Percentiles rank a stretch among this genome's conserved stretches.
Conservation (phyloP, 257 asterid species). For the Cinchona pubescens region DNA sequence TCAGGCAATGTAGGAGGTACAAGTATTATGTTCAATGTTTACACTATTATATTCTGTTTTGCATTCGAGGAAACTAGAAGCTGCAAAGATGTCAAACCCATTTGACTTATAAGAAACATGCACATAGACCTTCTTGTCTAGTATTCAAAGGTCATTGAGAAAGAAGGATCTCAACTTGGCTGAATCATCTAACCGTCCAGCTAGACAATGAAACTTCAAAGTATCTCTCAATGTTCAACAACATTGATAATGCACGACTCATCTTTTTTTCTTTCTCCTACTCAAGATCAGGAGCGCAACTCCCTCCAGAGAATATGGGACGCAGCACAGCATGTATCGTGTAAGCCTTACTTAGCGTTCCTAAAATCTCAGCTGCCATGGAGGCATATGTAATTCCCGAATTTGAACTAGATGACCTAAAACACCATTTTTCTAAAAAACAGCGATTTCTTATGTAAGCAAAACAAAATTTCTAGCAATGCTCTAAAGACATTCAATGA, state of each 20-base stretch:
- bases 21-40: neutral
- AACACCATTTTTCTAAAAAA: neutral
- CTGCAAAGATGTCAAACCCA: neutral
- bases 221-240: neutral
- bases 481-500: neutral
- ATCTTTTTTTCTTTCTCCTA: neutral
- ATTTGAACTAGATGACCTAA: neutral
- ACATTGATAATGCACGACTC: neutral
- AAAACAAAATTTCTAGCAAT: neutral
- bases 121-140: neutral
- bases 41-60: neutral
- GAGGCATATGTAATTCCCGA: neutral
- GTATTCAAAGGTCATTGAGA: neutral
- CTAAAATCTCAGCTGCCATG: neutral
- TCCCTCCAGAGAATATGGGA: neutral
- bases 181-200: neutral
- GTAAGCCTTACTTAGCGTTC: neutral
- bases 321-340: neutral
- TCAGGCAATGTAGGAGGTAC: neutral
- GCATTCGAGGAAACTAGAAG: neutral
- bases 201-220: neutral
- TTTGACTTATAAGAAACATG: neutral
- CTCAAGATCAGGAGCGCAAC: neutral
- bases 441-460: neutral
- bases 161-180: neutral